A percentile compares a stretch with the other conserved stretches of the same genome.
These are phyloP conservation scores for Pestalotiopsis sp. DNA, from an alignment of 2,329 filamentous ascomycete genomes.

Conservation along the genomic window DNA sequence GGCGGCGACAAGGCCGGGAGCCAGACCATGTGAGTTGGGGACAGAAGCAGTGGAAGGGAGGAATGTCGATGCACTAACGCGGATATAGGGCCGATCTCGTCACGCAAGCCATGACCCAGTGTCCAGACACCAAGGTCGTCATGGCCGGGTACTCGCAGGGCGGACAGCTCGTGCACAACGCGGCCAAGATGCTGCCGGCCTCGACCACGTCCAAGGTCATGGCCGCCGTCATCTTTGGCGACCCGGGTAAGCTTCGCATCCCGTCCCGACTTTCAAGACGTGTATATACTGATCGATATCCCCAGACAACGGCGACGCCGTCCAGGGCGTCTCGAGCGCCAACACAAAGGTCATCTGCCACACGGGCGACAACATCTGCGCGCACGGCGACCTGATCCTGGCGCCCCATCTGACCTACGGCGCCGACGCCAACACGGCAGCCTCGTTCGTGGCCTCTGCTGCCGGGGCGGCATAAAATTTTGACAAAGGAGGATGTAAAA, in stretches of 20 bases:
- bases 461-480: neutral
- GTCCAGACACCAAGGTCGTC: constrained; percentile 47
- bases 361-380: constrained; percentile 34
- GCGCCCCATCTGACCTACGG: constrained; percentile 16
- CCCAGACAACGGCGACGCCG: constrained; percentile 27
- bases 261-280: neutral
- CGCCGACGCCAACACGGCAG: constrained; percentile 25
- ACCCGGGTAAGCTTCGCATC: neutral
- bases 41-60: neutral
- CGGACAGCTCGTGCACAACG: constrained; percentile 44
- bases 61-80: constrained; percentile 17
- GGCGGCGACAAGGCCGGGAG: constrained; percentile 48
- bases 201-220: constrained; percentile 32
- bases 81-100: constrained; percentile 15
- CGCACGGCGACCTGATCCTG: constrained; percentile 27
- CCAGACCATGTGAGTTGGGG: constrained; percentile 36
- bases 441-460: constrained; percentile 10
- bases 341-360: constrained; percentile 32
- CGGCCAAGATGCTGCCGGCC: constrained; percentile 38
- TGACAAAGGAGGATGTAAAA: neutral
- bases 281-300: neutral
- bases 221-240: constrained; percentile 20
- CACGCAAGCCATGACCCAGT: constrained; percentile 38
- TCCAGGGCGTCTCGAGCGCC: constrained; percentile 25
- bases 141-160: constrained; percentile 50